Evolutionary conservation across 352 stramenopile genomes (phyloP).

Genomic region (Globisporangium uncinulatum): DNA sequence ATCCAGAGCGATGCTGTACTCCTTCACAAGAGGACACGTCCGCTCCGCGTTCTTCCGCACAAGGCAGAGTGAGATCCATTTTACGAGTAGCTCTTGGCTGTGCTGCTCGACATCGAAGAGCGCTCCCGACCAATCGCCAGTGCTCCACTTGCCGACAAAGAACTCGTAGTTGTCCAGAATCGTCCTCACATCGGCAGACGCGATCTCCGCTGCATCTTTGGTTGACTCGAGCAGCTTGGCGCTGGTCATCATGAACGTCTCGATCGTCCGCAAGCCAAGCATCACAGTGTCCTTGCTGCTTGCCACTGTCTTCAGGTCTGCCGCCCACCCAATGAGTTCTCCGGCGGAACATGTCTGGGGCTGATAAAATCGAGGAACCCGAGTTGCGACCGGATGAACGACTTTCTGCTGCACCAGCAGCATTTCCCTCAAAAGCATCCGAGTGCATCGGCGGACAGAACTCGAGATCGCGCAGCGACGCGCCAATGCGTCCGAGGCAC

Average conservation of each 20-base stretch:
- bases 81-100: constrained; percentile 32
- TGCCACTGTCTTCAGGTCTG: background rate
- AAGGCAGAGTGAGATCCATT: constrained; percentile 43
- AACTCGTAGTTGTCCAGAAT: constrained; percentile 7
- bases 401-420: background rate
- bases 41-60: constrained; percentile 20
- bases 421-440: background rate
- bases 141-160: constrained; percentile 8
- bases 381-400: constrained; percentile 1
- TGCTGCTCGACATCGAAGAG: constrained; percentile 27
- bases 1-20: constrained; percentile 24
- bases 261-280: constrained; percentile 21
- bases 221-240: background rate
- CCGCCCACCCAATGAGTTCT: constrained; percentile 8
- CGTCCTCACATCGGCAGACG: constrained; percentile 2
- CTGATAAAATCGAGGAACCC: constrained; percentile 1
- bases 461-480: background rate
- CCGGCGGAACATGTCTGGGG: background rate
- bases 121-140: constrained; percentile 9
- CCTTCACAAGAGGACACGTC: constrained; percentile 7
- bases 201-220: background rate
- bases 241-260: constrained; percentile 22
- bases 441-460: background rate
- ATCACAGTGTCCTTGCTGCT: background rate
- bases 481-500: background rate